Conservation (phyloP, 768 basidiomycete species). For the Mycena floridula region DNA sequence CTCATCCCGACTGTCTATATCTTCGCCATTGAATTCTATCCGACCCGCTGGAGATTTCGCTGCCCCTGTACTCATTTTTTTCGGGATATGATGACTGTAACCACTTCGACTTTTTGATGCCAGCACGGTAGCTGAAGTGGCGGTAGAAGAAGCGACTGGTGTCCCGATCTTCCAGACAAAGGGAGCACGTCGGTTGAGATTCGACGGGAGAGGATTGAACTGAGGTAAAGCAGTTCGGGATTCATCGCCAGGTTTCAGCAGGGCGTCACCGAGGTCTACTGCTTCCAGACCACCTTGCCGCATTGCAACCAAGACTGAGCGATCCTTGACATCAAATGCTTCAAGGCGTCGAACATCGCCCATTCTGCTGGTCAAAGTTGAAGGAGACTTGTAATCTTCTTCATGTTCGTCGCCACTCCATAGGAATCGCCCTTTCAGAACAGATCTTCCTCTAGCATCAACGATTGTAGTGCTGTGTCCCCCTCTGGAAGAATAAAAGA, state of each 20-base stretch:
- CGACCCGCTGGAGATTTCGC: slow-evolving; percentile 41
- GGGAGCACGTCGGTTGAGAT: slow-evolving; percentile 62
- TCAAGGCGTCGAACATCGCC: slow-evolving; percentile 82
- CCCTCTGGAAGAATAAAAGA: slow-evolving; percentile 86
- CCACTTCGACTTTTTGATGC: slow-evolving; percentile 34
- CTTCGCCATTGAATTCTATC: slow-evolving; percentile 51
- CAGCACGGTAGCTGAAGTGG: slow-evolving; percentile 31
- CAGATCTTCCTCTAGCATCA: slow-evolving; percentile 79
- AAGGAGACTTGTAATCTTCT: slow-evolving; percentile 30
- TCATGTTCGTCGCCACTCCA: slow-evolving; percentile 68
- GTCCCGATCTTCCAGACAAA: slow-evolving; percentile 84
- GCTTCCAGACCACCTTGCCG: slow-evolving; percentile 83
- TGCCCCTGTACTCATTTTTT: slow-evolving; percentile 42
- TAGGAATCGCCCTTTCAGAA: slow-evolving; percentile 71
- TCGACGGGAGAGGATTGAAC: slow-evolving; percentile 56
- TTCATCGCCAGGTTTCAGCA: slow-evolving; percentile 74
- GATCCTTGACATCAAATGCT: slow-evolving; percentile 71
- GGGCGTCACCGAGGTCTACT: slow-evolving; percentile 72
- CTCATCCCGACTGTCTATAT: slow-evolving; percentile 55
- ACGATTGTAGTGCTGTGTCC: slow-evolving; percentile 87
- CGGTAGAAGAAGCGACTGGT: slow-evolving; percentile 43
- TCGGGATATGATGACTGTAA: slow-evolving; percentile 33
- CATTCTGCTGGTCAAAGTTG: slow-evolving; percentile 41
- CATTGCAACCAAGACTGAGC: slow-evolving; percentile 78
- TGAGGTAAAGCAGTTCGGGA: slow-evolving; percentile 69